These are phyloP conservation scores for Actinomortierella ambigua DNA, from an alignment of 371 early-diverging fungal species.

Conservation along the genomic window DNA sequence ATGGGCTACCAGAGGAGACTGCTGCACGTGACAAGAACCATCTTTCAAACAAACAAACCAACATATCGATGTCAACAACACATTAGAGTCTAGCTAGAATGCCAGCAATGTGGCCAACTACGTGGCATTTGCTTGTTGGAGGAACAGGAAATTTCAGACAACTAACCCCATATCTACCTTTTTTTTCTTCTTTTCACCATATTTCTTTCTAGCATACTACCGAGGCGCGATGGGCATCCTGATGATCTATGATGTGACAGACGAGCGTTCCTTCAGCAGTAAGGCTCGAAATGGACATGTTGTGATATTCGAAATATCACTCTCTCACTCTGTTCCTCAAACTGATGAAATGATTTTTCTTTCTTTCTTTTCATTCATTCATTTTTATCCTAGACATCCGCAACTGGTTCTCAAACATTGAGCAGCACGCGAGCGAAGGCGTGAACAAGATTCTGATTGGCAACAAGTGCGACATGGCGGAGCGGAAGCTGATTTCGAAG, in stretches of 20 bases:
- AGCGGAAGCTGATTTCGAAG: slow-evolving; percentile 80
- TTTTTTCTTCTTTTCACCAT: no score
- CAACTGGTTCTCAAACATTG: slow-evolving; percentile 99
- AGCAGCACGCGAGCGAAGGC: slow-evolving; percentile 95
- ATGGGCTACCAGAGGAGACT: no score
- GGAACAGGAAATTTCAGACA: no score
- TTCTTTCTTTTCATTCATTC: background rate
- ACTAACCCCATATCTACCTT: no score
- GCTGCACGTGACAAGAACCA: no score
- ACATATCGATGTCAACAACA: no score
- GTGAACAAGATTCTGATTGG: slow-evolving; percentile 98
- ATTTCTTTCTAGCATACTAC: slow-evolving; percentile 79
- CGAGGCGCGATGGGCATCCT: slow-evolving; percentile 99
- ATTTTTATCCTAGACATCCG: slow-evolving; percentile 85
- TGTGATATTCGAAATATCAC: background rate
- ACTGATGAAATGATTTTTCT: background rate
- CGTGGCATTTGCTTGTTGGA: no score
- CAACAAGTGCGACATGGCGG: slow-evolving; percentile 97
- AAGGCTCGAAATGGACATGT: slow-evolving; percentile 40
- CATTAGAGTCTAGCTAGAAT: no score
- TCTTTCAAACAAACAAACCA: no score
- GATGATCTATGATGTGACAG: slow-evolving; percentile 99
- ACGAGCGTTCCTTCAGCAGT: slow-evolving; percentile 96
- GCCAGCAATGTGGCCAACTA: no score
- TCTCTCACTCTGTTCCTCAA: background rate